These are phyloP conservation scores for Gaillardinia entomophila DNA, from an alignment of 805 yeast genomes.

Conservation along the genomic window DNA sequence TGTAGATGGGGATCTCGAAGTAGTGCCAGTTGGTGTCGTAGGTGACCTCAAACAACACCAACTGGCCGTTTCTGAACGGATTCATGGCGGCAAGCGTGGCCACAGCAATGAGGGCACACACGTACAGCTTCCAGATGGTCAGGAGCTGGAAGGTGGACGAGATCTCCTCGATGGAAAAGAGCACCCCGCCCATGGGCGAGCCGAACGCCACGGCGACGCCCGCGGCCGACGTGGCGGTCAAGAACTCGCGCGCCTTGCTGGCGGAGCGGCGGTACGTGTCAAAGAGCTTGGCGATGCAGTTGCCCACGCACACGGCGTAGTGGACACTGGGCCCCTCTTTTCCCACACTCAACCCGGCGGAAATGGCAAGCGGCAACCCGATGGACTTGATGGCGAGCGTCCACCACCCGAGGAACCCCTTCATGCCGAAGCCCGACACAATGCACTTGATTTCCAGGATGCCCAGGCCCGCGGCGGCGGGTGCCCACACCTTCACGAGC, in stretches of 20 bases:
- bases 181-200: conserved; percentile 92
- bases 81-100: conserved; percentile 73
- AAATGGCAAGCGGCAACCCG: conserved; percentile 84
- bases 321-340: conserved; percentile 99
- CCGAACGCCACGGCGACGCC: conserved; percentile 99
- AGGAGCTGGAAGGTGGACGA: conserved; percentile 65
- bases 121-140: conserved; percentile 87
- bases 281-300: conserved; percentile 58
- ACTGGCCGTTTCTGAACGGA: conserved; percentile 92
- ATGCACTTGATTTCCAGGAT: conserved; percentile 95
- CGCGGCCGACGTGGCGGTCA: conserved; percentile 92
- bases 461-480: conserved; percentile 95
- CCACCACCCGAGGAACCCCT: conserved; percentile 67
- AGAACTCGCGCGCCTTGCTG: conserved; percentile 47
- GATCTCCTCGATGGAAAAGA: conserved; percentile 90
- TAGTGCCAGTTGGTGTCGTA: conserved; percentile 85
- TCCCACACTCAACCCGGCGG: conserved; percentile 90
- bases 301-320: conserved; percentile 95
- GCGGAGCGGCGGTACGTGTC: conserved; percentile 40
- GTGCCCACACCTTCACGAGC: conserved; percentile 68
- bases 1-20: conserved; percentile 76
- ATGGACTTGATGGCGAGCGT: conserved; percentile 73
- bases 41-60: conserved; percentile 86
- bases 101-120: conserved; percentile 85
- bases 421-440: conserved; percentile 79